Percentiles rank a stretch among this genome's conserved stretches.
phyloP scores from a whole-genome alignment of 2,329 filamentous ascomycete species.

The Fusarium euwallaceae region DNA sequence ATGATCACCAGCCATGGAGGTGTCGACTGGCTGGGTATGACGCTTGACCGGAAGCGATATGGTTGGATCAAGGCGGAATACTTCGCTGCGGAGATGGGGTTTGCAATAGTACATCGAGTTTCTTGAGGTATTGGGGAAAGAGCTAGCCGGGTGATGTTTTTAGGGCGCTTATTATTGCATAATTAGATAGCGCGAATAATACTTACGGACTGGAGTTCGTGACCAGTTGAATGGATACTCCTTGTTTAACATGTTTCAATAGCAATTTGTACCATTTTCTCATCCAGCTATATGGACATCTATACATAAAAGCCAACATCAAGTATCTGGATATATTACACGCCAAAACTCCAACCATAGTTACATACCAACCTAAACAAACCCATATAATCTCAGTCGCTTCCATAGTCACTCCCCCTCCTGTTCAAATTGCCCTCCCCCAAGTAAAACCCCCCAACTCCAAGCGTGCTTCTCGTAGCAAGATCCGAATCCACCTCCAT shows the following conservation, averaged over 20 bases:
- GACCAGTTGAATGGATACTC: no score
- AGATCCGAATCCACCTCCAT: background rate
- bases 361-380: background rate
- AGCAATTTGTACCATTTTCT: no score
- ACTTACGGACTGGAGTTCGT: no score
- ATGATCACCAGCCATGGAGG: background rate
- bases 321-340: background rate
- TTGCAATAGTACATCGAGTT: background rate
- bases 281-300: no score
- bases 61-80: background rate
- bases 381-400: background rate
- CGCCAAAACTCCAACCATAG: background rate
- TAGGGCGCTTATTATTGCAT: no score
- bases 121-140: no score
- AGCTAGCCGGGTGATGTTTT: no score
- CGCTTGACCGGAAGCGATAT: background rate
- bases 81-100: background rate
- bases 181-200: no score
- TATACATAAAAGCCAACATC: background rate
- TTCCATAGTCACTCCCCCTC: background rate
- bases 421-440: background rate
- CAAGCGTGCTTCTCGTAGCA: background rate
- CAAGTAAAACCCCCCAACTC: background rate
- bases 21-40: background rate
- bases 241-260: no score